phyloP scores from a whole-genome alignment of 1,284 basidiomycete genomes.

The Mycena sp. region DNA sequence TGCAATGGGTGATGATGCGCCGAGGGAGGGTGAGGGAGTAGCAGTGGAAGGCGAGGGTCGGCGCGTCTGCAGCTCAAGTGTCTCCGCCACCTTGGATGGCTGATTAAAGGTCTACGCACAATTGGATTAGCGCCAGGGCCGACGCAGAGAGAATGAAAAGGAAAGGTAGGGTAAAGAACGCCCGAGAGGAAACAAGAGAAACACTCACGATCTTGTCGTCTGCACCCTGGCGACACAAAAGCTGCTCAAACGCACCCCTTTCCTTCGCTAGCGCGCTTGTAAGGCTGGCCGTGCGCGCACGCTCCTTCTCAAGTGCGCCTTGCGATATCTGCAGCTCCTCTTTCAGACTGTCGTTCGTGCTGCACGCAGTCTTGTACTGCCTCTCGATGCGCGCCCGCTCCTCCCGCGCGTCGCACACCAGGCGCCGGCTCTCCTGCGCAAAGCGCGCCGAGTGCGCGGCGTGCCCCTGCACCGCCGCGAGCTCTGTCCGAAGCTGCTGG shows the following conservation, averaged over 20 bases:
- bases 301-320: constrained; percentile 16
- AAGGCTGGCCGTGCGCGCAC: constrained; percentile 19
- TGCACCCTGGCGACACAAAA: neutral
- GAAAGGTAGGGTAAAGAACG: no score
- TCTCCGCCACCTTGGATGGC: no score
- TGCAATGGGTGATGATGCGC: no score
- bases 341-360: neutral
- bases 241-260: constrained; percentile 4
- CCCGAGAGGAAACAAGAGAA: no score
- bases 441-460: neutral
- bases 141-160: no score
- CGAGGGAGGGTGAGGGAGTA: no score
- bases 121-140: no score
- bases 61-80: no score
- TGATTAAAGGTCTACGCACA: no score
- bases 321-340: neutral
- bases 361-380: neutral
- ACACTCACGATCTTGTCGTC: neutral
- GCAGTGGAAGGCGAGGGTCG: no score
- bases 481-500: neutral
- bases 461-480: constrained; percentile 1
- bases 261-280: constrained; percentile 16
- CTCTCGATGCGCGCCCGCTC: neutral
- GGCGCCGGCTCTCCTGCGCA: neutral
- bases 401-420: neutral